Evolutionary conservation across 2,329 filamentous ascomycete species (phyloP).

Genomic region (Seiridium cupressi): DNA sequence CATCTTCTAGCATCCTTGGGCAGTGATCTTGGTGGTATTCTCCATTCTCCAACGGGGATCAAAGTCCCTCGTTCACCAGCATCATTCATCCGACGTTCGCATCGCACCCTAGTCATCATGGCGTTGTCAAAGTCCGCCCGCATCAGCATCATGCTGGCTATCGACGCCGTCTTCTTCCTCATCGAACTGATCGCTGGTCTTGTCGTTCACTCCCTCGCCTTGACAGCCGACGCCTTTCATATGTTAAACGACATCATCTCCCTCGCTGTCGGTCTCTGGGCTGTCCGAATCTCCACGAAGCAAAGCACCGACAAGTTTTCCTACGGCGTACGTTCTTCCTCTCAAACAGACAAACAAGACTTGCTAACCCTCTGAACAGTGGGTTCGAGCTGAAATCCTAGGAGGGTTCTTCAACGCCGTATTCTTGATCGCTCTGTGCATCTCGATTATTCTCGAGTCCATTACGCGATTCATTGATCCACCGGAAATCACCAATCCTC

Average conservation of each 20-base stretch:
- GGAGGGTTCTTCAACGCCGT: slow-evolving; percentile 97
- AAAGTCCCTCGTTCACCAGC: too few relatives aligned
- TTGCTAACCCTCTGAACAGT: slow-evolving; percentile 47
- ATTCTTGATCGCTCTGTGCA: slow-evolving; percentile 92
- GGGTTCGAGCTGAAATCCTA: slow-evolving; percentile 94
- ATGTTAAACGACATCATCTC: slow-evolving; percentile 99
- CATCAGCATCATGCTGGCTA: slow-evolving; percentile 88
- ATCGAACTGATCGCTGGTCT: slow-evolving; percentile 85
- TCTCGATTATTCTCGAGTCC: slow-evolving; percentile 95
- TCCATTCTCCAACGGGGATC: background rate
- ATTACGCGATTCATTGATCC: slow-evolving; percentile 90
- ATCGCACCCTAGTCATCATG: slow-evolving; percentile 47
- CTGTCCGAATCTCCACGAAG: slow-evolving; percentile 83
- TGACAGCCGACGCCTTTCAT: slow-evolving; percentile 96
- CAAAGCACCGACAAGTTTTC: slow-evolving; percentile 89
- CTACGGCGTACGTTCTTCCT: slow-evolving; percentile 69
- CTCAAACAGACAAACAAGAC: slow-evolving; percentile 3
- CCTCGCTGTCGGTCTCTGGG: slow-evolving; percentile 88
- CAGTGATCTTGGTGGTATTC: too few relatives aligned
- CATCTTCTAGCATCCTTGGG: too few relatives aligned
- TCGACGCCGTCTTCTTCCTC: slow-evolving; percentile 87
- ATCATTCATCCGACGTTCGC: too few relatives aligned
- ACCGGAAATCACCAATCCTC: slow-evolving; percentile 80
- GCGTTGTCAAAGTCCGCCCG: slow-evolving; percentile 88
- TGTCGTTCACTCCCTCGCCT: slow-evolving; percentile 83